These are phyloP conservation scores for Podospora bellae-mahoneyi DNA, from an alignment of 495 filamentous ascomycete species.

Conservation along the genomic window DNA sequence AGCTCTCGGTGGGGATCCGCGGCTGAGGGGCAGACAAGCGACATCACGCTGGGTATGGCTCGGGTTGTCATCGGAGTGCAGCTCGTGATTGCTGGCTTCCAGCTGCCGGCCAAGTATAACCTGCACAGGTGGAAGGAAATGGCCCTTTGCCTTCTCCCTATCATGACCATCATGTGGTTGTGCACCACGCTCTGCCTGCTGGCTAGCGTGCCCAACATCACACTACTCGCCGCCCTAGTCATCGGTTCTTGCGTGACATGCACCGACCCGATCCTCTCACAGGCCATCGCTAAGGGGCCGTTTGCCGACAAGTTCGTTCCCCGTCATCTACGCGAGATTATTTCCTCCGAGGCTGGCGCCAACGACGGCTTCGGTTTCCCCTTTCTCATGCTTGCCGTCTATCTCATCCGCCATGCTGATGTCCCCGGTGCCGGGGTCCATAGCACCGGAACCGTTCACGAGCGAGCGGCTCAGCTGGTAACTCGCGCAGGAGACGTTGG, in stretches of 20 bases:
- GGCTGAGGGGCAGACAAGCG: constrained; percentile 37
- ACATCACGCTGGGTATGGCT: constrained; percentile 48
- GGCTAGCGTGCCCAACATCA: constrained; percentile 58
- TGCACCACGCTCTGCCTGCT: constrained; percentile 69
- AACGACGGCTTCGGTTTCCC: constrained; percentile 62
- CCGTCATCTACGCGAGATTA: constrained; percentile 57
- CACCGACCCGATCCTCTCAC: constrained; percentile 59
- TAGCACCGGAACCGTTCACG: background rate
- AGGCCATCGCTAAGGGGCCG: constrained; percentile 60
- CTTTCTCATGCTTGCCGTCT: constrained; percentile 55
- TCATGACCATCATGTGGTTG: constrained; percentile 87
- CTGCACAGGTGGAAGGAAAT: constrained; percentile 70
- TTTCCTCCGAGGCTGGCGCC: constrained; percentile 58
- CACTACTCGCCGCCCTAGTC: constrained; percentile 51
- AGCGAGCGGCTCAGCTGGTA: constrained; percentile 12
- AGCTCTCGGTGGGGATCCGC: constrained; percentile 43
- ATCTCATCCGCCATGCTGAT: constrained; percentile 53
- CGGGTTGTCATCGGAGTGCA: constrained; percentile 56
- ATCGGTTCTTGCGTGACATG: constrained; percentile 61
- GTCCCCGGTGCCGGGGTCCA: constrained; percentile 23
- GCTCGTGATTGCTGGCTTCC: constrained; percentile 76
- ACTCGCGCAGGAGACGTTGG: constrained; percentile 53
- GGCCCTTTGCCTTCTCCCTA: constrained; percentile 71
- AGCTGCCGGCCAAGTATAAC: constrained; percentile 80
- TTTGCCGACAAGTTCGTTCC: constrained; percentile 60